These are phyloP conservation scores for Pseudogymnoascus sp. DNA, from an alignment of 2,329 filamentous ascomycete species.

Conservation along the genomic window DNA sequence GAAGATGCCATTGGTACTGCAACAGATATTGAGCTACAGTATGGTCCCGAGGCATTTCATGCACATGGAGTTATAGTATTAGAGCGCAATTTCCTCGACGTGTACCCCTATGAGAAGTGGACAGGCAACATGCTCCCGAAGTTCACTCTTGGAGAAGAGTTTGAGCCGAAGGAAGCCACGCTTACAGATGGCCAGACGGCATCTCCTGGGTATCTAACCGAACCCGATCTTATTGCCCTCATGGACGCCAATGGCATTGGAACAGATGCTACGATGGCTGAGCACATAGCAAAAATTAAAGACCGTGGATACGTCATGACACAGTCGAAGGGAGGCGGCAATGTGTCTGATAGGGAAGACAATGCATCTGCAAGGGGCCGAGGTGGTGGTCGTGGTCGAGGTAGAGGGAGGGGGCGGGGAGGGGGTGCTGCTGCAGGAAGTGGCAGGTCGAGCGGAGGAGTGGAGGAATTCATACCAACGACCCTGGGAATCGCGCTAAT, in stretches of 20 bases:
- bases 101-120: constrained; percentile 96
- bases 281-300: constrained; percentile 95
- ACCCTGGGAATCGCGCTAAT: constrained; percentile 85
- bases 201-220: constrained; percentile 78
- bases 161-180: constrained; percentile 80
- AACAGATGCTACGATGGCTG: constrained; percentile 97
- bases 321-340: constrained; percentile 37
- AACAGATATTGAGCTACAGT: constrained; percentile 76
- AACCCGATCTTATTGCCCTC: constrained; percentile 87
- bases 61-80: constrained; percentile 78
- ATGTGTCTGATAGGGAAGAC: constrained; percentile 30
- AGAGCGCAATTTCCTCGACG: constrained; percentile 86
- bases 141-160: constrained; percentile 70
- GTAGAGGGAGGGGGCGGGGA: constrained; percentile 27
- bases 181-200: constrained; percentile 88
- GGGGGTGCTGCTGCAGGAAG: constrained; percentile 33
- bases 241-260: constrained; percentile 99
- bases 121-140: constrained; percentile 76
- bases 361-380: constrained; percentile 27
- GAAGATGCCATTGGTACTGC: constrained; percentile 83
- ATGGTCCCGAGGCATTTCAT: constrained; percentile 70
- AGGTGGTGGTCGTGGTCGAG: constrained; percentile 28
- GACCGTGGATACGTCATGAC: constrained; percentile 77
- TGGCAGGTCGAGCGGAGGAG: constrained; percentile 37
- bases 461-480: constrained; percentile 88